phyloP scores from a whole-genome alignment of 2,329 filamentous ascomycete genomes.

The Cucurbitaria berberidis region DNA sequence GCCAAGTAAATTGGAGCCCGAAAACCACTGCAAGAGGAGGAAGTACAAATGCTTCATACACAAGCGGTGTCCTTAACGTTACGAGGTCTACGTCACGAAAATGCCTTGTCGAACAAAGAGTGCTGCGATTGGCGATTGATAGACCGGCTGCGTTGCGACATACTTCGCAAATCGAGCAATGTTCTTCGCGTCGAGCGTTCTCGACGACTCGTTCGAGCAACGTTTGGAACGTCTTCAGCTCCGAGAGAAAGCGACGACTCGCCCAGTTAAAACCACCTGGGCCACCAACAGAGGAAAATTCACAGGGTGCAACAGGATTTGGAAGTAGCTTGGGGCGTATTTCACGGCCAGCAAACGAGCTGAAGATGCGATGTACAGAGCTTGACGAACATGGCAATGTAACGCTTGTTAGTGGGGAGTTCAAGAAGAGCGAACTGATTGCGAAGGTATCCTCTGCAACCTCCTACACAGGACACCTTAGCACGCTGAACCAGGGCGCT shows the following conservation, averaged over 20 bases:
- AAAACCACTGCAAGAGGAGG: constrained; percentile 5
- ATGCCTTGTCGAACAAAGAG: constrained; percentile 3
- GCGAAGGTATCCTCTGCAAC: constrained; percentile 69
- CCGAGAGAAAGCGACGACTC: constrained; percentile 41
- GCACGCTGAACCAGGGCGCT: constrained; percentile 1
- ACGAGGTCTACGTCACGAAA: constrained; percentile 12
- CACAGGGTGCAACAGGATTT: constrained; percentile 47
- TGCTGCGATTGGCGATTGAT: constrained; percentile 2
- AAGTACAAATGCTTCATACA: not conserved
- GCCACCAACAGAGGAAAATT: constrained; percentile 63
- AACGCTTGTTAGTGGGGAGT: constrained; percentile 91
- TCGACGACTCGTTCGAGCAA: constrained; percentile 16
- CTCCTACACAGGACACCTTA: not conserved
- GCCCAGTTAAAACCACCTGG: constrained; percentile 66
- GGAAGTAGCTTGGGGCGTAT: constrained; percentile 66
- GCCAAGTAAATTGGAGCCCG: constrained; percentile 4
- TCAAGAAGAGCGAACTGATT: constrained; percentile 96
- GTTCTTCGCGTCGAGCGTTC: constrained; percentile 5
- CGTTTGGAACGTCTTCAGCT: constrained; percentile 35
- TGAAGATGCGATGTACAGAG: constrained; percentile 89
- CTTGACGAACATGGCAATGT: constrained; percentile 92
- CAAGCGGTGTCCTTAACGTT: not conserved
- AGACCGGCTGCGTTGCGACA: not conserved
- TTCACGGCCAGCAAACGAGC: constrained; percentile 81
- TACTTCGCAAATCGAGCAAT: not conserved